Conservation (phyloP, 768 basidiomycete species). For the Lactarius pseudohatsudake region DNA sequence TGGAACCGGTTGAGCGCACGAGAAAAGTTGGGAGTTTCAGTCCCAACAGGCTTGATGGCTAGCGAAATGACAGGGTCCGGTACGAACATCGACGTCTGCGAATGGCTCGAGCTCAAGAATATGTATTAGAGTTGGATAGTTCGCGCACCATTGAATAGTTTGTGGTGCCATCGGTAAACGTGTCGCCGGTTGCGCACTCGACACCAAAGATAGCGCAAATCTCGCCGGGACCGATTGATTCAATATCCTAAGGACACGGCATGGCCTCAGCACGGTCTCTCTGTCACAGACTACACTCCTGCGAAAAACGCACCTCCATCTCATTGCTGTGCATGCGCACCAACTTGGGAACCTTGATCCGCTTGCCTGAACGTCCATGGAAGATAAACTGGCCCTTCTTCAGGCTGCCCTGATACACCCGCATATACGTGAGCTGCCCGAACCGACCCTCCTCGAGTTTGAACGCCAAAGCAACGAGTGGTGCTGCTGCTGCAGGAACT, state of each 20-base stretch:
- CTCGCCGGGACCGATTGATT: constrained; percentile 92
- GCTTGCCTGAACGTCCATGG: constrained; percentile 94
- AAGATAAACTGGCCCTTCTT: constrained; percentile 83
- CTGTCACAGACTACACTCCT: not conserved
- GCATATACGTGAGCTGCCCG: constrained; percentile 97
- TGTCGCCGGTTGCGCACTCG: constrained; percentile 96
- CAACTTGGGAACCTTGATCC: constrained; percentile 92
- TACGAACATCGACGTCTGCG: constrained; percentile 95
- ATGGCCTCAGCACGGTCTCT: not conserved
- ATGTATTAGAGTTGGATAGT: not conserved
- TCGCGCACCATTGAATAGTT: constrained; percentile 87
- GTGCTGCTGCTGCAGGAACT: constrained; percentile 78
- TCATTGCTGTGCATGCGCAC: constrained; percentile 99
- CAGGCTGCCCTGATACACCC: constrained; percentile 94
- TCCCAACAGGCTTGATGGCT: constrained; percentile 86
- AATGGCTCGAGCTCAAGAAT: not conserved
- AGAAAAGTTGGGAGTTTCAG: constrained; percentile 95
- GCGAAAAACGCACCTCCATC: constrained; percentile 74
- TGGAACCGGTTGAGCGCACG: constrained; percentile 96
- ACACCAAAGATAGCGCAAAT: constrained; percentile 99
- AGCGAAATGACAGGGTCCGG: constrained; percentile 98
- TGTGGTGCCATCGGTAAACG: constrained; percentile 91
- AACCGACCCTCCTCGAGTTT: constrained; percentile 97
- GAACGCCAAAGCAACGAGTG: constrained; percentile 93
- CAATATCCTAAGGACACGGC: constrained; percentile 67